These are phyloP conservation scores for Adansonia gregorii DNA, from an alignment of 441 rosid species.

Conservation along the genomic window DNA sequence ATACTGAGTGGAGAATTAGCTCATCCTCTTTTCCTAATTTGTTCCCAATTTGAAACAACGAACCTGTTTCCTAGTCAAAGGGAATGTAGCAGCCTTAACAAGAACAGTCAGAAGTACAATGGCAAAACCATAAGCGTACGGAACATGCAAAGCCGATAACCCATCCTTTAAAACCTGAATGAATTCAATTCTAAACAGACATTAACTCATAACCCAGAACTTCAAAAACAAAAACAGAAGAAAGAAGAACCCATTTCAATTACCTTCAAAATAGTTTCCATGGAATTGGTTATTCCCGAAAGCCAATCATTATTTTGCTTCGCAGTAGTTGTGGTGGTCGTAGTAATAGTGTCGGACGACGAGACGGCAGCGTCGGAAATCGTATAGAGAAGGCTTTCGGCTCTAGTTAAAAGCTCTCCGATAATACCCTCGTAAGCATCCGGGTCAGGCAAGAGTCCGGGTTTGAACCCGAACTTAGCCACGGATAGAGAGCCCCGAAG, in stretches of 20 bases:
- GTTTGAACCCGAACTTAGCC: slow-evolving; percentile 64
- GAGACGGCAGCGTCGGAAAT: slow-evolving; percentile 86
- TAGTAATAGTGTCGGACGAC: slow-evolving; percentile 53
- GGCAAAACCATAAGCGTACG: slow-evolving; percentile 90
- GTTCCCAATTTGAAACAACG: not conserved
- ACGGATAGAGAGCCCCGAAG: slow-evolving; percentile 58
- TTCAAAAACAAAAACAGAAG: not conserved
- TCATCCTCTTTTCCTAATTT: not conserved
- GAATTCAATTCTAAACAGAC: slow-evolving; percentile 13
- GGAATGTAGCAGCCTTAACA: slow-evolving; percentile 92
- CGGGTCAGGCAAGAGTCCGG: slow-evolving; percentile 56
- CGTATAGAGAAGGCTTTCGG: slow-evolving; percentile 60
- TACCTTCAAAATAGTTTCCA: slow-evolving; percentile 90
- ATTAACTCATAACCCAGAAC: not conserved
- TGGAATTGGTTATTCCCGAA: slow-evolving; percentile 69
- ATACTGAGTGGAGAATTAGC: not conserved
- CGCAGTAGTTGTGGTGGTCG: slow-evolving; percentile 31
- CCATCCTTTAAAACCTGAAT: slow-evolving; percentile 82
- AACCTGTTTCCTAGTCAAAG: slow-evolving; percentile 95
- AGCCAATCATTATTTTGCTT: slow-evolving; percentile 81
- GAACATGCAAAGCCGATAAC: slow-evolving; percentile 72
- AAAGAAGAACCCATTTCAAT: not conserved
- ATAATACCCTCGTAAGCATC: slow-evolving; percentile 44
- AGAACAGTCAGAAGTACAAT: slow-evolving; percentile 84
- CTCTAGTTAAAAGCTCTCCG: slow-evolving; percentile 49